These are phyloP conservation scores for Leptosphaerulina australis DNA, from an alignment of 2,329 filamentous ascomycete species.

Conservation along the genomic window DNA sequence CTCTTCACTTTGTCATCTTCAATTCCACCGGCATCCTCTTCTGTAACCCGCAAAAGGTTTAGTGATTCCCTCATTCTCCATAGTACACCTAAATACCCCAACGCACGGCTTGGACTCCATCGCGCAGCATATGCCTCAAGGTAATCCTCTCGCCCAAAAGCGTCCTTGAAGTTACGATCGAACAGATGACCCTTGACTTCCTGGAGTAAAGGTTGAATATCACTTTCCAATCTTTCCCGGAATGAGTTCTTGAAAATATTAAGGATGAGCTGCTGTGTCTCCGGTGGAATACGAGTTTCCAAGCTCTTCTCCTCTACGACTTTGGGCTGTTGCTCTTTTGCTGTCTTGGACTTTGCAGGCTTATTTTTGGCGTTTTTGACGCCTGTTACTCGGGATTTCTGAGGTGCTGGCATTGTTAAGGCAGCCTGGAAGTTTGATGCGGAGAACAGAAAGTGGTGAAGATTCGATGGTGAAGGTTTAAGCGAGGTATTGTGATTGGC, in stretches of 20 bases:
- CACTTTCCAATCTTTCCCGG: conserved; percentile 48
- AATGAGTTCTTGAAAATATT: conserved; percentile 75
- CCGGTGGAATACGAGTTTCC: conserved; percentile 50
- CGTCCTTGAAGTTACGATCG: conserved; percentile 79
- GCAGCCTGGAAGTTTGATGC: conserved; percentile 1
- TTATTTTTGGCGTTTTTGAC: conserved; percentile 26
- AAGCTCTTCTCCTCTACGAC: conserved; percentile 8
- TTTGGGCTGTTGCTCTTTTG: conserved; percentile 20
- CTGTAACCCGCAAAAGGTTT: not conserved
- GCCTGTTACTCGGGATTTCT: conserved; percentile 16
- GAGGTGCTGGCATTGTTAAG: conserved; percentile 10
- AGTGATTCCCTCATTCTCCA: conserved; percentile 41
- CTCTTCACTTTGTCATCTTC: conserved; percentile 6
- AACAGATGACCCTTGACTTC: conserved; percentile 85
- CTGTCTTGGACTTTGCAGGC: conserved; percentile 10
- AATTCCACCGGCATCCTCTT: not conserved
- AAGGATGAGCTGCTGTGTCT: conserved; percentile 72
- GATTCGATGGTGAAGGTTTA: conserved; percentile 18
- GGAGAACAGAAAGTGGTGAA: conserved; percentile 17
- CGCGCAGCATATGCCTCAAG: conserved; percentile 84
- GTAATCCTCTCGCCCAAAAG: conserved; percentile 74
- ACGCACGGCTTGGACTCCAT: conserved; percentile 86
- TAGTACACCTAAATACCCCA: conserved; percentile 77
- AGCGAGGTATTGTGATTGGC: conserved; percentile 16
- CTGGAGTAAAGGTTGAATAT: conserved; percentile 67